phyloP scores from a whole-genome alignment of 140 eudicot species.

The Oenanthe javanica region DNA sequence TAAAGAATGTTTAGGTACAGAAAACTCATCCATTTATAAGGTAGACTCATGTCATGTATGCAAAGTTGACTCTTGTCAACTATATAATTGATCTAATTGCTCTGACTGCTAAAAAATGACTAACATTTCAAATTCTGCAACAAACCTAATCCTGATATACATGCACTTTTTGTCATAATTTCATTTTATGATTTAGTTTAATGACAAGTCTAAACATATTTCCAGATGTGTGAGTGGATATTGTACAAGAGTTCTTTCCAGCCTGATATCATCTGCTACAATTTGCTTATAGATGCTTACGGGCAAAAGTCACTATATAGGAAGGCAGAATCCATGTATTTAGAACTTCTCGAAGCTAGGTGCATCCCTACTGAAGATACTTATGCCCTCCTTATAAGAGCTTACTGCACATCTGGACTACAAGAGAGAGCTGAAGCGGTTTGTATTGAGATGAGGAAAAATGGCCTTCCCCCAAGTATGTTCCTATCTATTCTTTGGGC shows the following conservation, averaged over 20 bases:
- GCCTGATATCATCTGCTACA: constrained; percentile 85
- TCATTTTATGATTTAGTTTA: background rate
- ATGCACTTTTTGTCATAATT: background rate
- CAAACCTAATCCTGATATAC: background rate
- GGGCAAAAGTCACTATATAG: constrained; percentile 47
- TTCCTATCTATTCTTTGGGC: constrained; percentile 8
- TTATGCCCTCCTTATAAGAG: constrained; percentile 71
- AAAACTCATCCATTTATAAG: background rate
- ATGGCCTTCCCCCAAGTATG: constrained; percentile 69
- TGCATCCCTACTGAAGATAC: constrained; percentile 94
- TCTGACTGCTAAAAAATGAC: background rate
- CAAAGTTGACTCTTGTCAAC: background rate
- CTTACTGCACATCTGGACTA: constrained; percentile 65
- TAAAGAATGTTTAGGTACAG: background rate
- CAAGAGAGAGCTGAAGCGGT: constrained; percentile 79
- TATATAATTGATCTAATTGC: background rate
- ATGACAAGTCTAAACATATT: constrained; percentile 12
- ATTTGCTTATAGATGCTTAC: constrained; percentile 79
- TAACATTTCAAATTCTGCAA: background rate
- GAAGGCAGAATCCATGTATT: constrained; percentile 71
- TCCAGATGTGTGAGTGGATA: constrained; percentile 93
- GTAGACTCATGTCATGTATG: background rate
- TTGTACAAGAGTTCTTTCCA: constrained; percentile 70
- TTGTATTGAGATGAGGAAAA: constrained; percentile 59
- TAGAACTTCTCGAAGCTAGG: constrained; percentile 66